Percentiles rank a stretch among this genome's conserved stretches.
Conservation (phyloP, 345 rosid genomes). For the Combretum micranthum region DNA sequence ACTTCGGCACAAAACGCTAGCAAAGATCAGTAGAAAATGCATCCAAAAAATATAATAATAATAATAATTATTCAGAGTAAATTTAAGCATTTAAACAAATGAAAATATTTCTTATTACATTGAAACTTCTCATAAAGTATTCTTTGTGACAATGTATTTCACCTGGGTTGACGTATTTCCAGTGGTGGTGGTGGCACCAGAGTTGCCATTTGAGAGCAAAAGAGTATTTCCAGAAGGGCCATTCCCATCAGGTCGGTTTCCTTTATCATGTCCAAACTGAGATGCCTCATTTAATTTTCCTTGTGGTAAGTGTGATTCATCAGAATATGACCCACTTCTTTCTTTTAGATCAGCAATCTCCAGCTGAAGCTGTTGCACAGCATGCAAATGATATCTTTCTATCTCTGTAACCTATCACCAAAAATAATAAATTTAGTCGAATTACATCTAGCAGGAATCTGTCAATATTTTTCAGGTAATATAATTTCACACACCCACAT, state of each 20-base stretch:
- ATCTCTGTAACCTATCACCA: conserved; percentile 69
- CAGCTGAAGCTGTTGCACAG: conserved; percentile 81
- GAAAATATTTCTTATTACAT: neutral
- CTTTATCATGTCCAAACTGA: conserved; percentile 49
- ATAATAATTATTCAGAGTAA: too few relatives aligned
- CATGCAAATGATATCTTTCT: conserved; percentile 80
- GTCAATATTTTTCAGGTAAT: too few relatives aligned
- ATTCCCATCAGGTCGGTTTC: conserved; percentile 45
- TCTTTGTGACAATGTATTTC: conserved; percentile 6
- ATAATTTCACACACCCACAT: too few relatives aligned
- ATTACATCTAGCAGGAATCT: conserved; percentile 3
- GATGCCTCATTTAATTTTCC: conserved; percentile 38
- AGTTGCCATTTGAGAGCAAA: conserved; percentile 41
- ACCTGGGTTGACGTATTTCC: conserved; percentile 54
- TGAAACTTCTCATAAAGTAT: neutral
- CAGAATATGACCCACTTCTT: conserved; percentile 53
- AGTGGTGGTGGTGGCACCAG: conserved; percentile 29
- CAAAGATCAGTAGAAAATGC: neutral
- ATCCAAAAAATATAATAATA: neutral
- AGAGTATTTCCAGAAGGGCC: conserved; percentile 30
- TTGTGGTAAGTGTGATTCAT: conserved; percentile 42
- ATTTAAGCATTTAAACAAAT: neutral
- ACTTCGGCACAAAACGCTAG: too few relatives aligned
- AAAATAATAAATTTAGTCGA: conserved; percentile 9
- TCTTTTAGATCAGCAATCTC: conserved; percentile 74